Conservation (phyloP, 2,329 filamentous ascomycete species). For the Diplodia intermedia region DNA sequence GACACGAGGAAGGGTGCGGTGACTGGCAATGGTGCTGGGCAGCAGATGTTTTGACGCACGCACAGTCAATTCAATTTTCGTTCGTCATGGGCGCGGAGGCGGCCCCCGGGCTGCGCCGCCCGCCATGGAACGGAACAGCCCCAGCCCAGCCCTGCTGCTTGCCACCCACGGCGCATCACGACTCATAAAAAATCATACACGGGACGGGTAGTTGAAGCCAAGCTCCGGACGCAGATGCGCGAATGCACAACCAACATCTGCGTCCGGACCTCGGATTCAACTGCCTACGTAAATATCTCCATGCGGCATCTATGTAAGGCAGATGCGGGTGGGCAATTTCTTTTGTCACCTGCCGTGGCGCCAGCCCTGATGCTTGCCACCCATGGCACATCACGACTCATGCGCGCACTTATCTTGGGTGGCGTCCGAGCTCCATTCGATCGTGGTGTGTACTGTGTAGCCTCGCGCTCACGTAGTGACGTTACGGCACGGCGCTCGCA, state of each 20-base stretch:
- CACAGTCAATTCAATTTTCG: slow-evolving; percentile 20
- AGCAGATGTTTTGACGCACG: slow-evolving; percentile 30
- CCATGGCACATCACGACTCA: slow-evolving; percentile 1
- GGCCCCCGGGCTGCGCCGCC: slow-evolving; percentile 5
- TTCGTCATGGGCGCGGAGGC: slow-evolving; percentile 14
- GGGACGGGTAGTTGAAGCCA: too few species aligned
- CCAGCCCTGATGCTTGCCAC: slow-evolving; percentile 10
- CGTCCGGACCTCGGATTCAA: too few species aligned
- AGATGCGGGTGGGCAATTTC: too few species aligned
- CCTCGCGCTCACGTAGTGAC: background rate
- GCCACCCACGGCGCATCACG: slow-evolving; percentile 6
- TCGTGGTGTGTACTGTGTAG: slow-evolving; percentile 4
- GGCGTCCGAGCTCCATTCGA: slow-evolving; percentile 6
- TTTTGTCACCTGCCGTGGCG: too few species aligned
- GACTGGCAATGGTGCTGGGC: slow-evolving; percentile 16
- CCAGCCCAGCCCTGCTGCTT: slow-evolving; percentile 2
- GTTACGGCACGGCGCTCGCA: background rate
- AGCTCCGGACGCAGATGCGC: too few species aligned
- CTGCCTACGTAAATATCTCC: too few species aligned
- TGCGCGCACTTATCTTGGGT: slow-evolving; percentile 2
- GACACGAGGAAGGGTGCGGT: slow-evolving; percentile 5
- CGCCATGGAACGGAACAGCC: background rate
- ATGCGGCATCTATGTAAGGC: too few species aligned
- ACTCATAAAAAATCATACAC: background rate
- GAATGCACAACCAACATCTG: too few species aligned